A percentile compares a stretch with the other conserved stretches of the same genome.
Evolutionary conservation across 1,139 yeast genomes (phyloP).

Genomic region (Kluyveromyces sp.): DNA sequence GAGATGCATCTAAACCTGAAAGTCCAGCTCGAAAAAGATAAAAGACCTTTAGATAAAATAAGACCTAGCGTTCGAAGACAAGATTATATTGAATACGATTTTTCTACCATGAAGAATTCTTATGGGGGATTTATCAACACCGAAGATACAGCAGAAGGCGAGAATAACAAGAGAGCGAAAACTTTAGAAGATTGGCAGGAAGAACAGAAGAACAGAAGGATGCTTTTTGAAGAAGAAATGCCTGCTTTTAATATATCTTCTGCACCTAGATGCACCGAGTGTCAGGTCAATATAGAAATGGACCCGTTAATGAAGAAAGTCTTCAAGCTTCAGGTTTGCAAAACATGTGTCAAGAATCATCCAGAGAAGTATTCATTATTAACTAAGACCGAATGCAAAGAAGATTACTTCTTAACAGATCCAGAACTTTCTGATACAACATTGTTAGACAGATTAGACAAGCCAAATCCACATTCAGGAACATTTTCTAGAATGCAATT

Average conservation of each 20-base stretch:
- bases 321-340: slow-evolving; percentile 71
- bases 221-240: slow-evolving; percentile 42
- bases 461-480: slow-evolving; percentile 90
- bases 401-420: slow-evolving; percentile 86
- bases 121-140: slow-evolving; percentile 75
- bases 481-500: slow-evolving; percentile 89
- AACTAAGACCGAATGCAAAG: slow-evolving; percentile 92
- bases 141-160: slow-evolving; percentile 31
- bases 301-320: slow-evolving; percentile 64
- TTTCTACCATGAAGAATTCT: slow-evolving; percentile 81
- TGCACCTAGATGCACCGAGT: slow-evolving; percentile 79
- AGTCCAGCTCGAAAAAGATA: slow-evolving; percentile 10
- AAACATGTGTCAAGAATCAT: slow-evolving; percentile 56
- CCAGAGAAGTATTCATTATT: slow-evolving; percentile 87
- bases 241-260: slow-evolving; percentile 63
- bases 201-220: slow-evolving; percentile 39
- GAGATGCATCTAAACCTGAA: slow-evolving; percentile 21
- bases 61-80: slow-evolving; percentile 40
- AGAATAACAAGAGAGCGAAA: slow-evolving; percentile 30
- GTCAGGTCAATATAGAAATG: slow-evolving; percentile 64
- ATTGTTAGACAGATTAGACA: slow-evolving; percentile 69
- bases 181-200: slow-evolving; percentile 74
- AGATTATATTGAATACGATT: slow-evolving; percentile 87
- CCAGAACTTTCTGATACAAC: slow-evolving; percentile 74
- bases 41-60: slow-evolving; percentile 11